These are phyloP conservation scores for Hemileccinum impolitum DNA, from an alignment of 768 basidiomycete genomes.

Conservation along the genomic window DNA sequence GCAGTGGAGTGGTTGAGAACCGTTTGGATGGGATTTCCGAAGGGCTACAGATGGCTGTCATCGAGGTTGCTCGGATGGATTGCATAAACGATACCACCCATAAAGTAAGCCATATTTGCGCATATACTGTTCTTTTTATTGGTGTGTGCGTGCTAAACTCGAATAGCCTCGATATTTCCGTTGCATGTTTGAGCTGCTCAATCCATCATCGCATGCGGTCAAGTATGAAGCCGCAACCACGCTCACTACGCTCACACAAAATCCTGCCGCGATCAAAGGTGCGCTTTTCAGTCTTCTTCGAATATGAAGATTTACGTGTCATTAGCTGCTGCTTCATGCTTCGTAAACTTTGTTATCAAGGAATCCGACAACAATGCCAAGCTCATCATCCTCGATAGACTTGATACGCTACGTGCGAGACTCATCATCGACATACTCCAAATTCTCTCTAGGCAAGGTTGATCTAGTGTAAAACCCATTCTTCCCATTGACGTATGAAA, in stretches of 20 bases:
- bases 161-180: slow-evolving; percentile 87
- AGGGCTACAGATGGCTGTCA: slow-evolving; percentile 90
- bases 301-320: background rate
- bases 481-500: background rate
- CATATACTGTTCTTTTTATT: background rate
- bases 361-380: slow-evolving; percentile 99
- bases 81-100: slow-evolving; percentile 87
- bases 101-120: slow-evolving; percentile 52
- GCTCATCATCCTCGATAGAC: slow-evolving; percentile 90
- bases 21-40: slow-evolving; percentile 83
- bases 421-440: slow-evolving; percentile 96
- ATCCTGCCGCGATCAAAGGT: slow-evolving; percentile 96
- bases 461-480: background rate
- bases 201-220: slow-evolving; percentile 86
- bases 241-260: slow-evolving; percentile 90
- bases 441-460: slow-evolving; percentile 69
- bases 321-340: slow-evolving; percentile 81
- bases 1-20: slow-evolving; percentile 89
- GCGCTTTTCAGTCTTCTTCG: background rate
- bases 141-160: too few species aligned
- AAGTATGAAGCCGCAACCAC: slow-evolving; percentile 98
- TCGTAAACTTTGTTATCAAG: slow-evolving; percentile 87
- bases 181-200: slow-evolving; percentile 88
- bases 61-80: slow-evolving; percentile 90
- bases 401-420: slow-evolving; percentile 75